Base-by-base conservation (phyloP, 495 filamentous ascomycete genomes). In the Penicillium coprophilum region DNA sequence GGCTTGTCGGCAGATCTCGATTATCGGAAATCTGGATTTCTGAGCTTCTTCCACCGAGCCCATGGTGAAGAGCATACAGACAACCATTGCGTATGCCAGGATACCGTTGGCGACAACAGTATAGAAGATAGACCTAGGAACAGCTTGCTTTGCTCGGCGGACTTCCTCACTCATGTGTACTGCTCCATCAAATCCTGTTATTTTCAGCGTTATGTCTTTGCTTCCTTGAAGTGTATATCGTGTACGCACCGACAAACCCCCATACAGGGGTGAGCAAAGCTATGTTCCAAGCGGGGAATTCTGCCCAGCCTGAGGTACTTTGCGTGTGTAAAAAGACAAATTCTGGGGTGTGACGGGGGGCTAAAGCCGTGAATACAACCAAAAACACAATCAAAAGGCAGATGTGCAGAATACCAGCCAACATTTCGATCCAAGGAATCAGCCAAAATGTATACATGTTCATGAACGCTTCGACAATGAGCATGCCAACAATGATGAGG, bases 101-200 rank as follows among this genome's bases (percentile, higher is more conserved):
- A 57, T 41, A 7, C 69, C 71, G 46, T 76, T 76, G 3, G 70
- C 52, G 6, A 55, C 39, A 12, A 64, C 56, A 27, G 69, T 65
- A 60, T 68, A 67, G 30, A 77, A 64, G 36, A 77, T 72, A 8
- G 71, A 65, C 12, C 60, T 60, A 1, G 76, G 76, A 13, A 79
- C 64, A 9, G 70, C 65, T 10, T 67, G 55, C 2, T 64, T 56
- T 7, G 76, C 71, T 50, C 71, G 67, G 11, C 62, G 63, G 41
- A 77, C 66, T 61, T 79, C 75, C 52, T 77, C 76, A 41, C 66
- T 65, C 69, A 78, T 77, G 10, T 70, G 65, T 4, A 60, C 56
- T 24, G 65, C 55, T 15, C 62, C 65, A 24, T 70, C 67, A 32
- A 67, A 63, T 6, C 66, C 59, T 58, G 11, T 30, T 10, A n/a